Percentiles rank a stretch among this genome's conserved stretches.
Conservation (phyloP, 495 filamentous ascomycete genomes). For the Cercophora samala region DNA sequence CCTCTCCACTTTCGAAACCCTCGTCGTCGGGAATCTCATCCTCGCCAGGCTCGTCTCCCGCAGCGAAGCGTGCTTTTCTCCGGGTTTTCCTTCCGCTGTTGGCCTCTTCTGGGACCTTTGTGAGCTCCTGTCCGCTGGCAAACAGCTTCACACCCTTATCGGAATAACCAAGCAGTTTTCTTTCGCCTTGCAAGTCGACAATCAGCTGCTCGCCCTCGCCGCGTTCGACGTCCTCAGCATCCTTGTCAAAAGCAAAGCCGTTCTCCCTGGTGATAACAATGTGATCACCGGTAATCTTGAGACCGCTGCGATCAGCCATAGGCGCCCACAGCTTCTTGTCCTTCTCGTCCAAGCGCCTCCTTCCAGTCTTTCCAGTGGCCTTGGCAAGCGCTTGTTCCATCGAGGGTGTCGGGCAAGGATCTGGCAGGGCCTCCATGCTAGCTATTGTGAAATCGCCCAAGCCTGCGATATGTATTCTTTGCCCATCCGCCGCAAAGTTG, state of each 20-base stretch:
- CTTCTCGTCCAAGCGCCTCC: conserved; percentile 83
- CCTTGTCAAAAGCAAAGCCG: conserved; percentile 72
- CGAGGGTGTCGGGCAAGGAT: conserved; percentile 91
- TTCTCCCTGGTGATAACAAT: conserved; percentile 58
- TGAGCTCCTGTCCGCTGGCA: conserved; percentile 66
- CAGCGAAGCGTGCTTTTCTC: conserved; percentile 64
- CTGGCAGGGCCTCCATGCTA: conserved; percentile 78
- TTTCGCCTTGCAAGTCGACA: conserved; percentile 79
- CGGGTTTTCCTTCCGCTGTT: conserved; percentile 67
- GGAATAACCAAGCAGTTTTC: conserved; percentile 75
- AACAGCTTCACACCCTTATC: conserved; percentile 82
- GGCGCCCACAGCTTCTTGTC: conserved; percentile 94
- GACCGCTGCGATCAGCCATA: conserved; percentile 95
- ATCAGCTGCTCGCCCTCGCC: conserved; percentile 93
- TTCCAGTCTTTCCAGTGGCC: conserved; percentile 69
- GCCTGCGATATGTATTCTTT: conserved; percentile 87
- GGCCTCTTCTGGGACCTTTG: conserved; percentile 56
- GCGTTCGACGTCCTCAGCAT: conserved; percentile 63
- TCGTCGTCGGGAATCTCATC: conserved; percentile 55
- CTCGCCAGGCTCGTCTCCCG: conserved; percentile 53
- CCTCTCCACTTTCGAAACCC: conserved; percentile 61
- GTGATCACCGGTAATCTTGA: conserved; percentile 60
- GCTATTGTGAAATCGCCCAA: conserved; percentile 89
- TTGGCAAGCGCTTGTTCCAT: conserved; percentile 83
- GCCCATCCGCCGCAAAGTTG: conserved; percentile 84